Percentiles rank a stretch among this genome's conserved stretches.
These are phyloP conservation scores for Colletotrichum coccodes DNA, from an alignment of 2,329 filamentous ascomycete species.

Conservation along the genomic window DNA sequence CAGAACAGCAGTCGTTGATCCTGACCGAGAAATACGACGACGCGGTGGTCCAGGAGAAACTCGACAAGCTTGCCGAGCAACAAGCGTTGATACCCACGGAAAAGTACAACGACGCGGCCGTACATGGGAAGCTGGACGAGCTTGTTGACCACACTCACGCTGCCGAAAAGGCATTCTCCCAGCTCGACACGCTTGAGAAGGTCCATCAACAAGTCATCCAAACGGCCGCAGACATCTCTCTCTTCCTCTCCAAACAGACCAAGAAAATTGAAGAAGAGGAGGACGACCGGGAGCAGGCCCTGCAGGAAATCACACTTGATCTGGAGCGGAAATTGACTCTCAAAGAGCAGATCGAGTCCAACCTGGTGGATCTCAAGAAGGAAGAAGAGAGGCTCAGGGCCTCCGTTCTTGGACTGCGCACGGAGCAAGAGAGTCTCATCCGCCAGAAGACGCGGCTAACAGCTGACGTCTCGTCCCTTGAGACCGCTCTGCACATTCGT, in stretches of 20 bases:
- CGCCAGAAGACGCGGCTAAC: conserved; percentile 83
- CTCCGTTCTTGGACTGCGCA: conserved; percentile 67
- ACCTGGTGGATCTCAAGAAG: conserved; percentile 59
- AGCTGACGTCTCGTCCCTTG: conserved; percentile 88
- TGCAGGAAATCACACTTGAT: conserved; percentile 82
- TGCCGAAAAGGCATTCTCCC: conserved; percentile 75
- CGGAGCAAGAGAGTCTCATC: conserved; percentile 79
- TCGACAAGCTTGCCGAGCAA: conserved; percentile 48
- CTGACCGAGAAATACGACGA: conserved; percentile 37
- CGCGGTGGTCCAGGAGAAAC: conserved; percentile 39
- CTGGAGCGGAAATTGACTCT: conserved; percentile 80
- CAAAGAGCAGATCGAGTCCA: conserved; percentile 69
- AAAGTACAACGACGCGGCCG: conserved; percentile 37
- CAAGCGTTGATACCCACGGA: conserved; percentile 25
- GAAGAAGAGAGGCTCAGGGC: conserved; percentile 65
- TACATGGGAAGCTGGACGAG: conserved; percentile 43
- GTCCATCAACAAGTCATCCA: conserved; percentile 89
- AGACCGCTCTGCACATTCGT: conserved; percentile 88
- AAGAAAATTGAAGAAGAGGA: conserved; percentile 80
- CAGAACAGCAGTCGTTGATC: conserved; percentile 20
- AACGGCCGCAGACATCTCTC: conserved; percentile 84
- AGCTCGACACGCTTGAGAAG: conserved; percentile 85
- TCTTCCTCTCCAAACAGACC: conserved; percentile 82
- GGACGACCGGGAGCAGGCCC: conserved; percentile 80
- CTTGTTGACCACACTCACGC: conserved; percentile 73